Evolutionary conservation across 1,284 basidiomycete species (phyloP).

Genomic region (Pseudomicrostroma phylloplanum): DNA sequence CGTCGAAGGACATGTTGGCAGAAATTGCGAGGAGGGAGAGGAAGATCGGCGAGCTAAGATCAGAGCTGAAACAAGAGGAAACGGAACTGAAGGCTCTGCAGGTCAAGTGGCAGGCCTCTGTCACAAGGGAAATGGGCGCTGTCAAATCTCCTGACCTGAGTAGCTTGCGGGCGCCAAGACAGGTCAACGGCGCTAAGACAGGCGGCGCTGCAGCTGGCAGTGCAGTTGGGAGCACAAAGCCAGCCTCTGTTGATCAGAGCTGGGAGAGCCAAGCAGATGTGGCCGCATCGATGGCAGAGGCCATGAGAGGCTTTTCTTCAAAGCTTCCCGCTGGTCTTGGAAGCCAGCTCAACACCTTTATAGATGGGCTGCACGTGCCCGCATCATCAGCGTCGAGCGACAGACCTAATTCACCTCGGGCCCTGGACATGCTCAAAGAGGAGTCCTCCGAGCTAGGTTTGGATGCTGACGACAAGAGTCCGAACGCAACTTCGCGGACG

Average conservation of each 20-base stretch:
- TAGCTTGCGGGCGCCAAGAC: not conserved
- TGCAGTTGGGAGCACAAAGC: not conserved
- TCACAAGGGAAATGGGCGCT: not conserved
- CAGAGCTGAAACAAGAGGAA: not conserved
- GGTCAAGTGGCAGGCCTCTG: not conserved
- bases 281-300: not conserved
- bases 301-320: conserved; percentile 1
- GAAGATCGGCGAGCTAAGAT: not conserved
- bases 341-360: not conserved
- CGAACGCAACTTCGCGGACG: not conserved
- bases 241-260: not conserved
- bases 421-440: not conserved
- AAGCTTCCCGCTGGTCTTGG: not conserved
- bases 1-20: not conserved
- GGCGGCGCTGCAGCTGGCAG: not conserved
- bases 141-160: not conserved
- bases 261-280: not conserved
- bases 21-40: not conserved
- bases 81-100: not conserved
- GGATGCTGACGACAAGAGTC: not conserved
- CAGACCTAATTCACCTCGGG: not conserved
- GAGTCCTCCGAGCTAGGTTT: not conserved
- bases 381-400: not conserved
- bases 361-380: not conserved
- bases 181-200: not conserved